Evolutionary conservation across 352 stramenopile genomes (phyloP).

Genomic region (Blastocystis sp.): DNA sequence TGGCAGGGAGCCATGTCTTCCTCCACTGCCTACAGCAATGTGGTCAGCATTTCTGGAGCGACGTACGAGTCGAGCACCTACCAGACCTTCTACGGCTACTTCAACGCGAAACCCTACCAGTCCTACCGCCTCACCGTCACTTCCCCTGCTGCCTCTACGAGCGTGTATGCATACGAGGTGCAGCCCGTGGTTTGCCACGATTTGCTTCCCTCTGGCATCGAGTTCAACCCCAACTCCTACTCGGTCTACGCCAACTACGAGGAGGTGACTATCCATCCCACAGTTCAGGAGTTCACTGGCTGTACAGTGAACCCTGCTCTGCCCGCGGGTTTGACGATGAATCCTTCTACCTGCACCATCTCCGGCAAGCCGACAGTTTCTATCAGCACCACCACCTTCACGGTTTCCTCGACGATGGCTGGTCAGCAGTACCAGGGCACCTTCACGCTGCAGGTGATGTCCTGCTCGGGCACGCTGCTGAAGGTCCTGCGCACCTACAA

Average conservation of each 20-base stretch:
- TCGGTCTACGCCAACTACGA: not conserved
- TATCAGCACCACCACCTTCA: not conserved
- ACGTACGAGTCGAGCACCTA: too few relatives aligned
- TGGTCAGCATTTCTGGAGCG: not conserved
- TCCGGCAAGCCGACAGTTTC: too few relatives aligned
- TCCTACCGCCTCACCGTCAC: too few relatives aligned
- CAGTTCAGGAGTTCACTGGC: not conserved
- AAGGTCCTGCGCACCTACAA: not conserved
- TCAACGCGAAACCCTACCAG: too few relatives aligned
- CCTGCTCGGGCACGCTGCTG: not conserved
- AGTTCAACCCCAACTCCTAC: not conserved
- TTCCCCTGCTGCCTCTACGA: not conserved
- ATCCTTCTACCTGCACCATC: not conserved
- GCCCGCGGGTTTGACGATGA: not conserved
- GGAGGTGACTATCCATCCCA: not conserved
- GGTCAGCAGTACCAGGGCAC: not conserved
- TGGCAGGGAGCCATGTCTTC: not conserved
- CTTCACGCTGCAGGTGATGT: not conserved
- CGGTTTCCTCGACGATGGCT: not conserved
- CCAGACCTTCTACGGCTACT: too few relatives aligned
- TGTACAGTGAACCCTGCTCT: not conserved
- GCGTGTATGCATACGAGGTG: not conserved
- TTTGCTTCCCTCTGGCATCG: not conserved
- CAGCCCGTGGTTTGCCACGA: not conserved
- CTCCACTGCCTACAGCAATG: not conserved